Evolutionary conservation across 2,329 filamentous ascomycete species (phyloP).

Genomic region (Hortaea sp.): DNA sequence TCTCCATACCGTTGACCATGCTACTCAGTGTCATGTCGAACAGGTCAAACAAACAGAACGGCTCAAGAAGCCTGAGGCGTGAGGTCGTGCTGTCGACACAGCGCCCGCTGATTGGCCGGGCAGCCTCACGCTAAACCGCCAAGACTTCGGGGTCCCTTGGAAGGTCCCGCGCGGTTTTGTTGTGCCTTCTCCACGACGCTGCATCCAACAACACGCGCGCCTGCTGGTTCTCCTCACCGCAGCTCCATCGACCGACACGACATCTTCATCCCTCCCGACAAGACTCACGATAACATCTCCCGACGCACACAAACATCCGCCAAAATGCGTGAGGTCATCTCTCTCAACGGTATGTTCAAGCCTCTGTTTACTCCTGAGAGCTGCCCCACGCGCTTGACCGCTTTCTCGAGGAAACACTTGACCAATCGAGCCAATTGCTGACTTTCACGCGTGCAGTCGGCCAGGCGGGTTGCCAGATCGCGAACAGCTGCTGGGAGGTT

Average conservation of each 20-base stretch:
- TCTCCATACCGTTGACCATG: too few species aligned
- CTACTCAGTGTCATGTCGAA: too few species aligned
- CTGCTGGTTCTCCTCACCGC: conserved; percentile 1
- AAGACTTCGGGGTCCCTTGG: background rate
- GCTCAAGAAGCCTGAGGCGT: background rate
- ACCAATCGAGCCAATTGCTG: conserved; percentile 30
- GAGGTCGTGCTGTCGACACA: background rate
- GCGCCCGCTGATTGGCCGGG: background rate
- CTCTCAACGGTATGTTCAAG: conserved; percentile 73
- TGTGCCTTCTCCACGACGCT: background rate
- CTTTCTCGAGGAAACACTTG: conserved; percentile 16
- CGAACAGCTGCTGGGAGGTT: conserved; percentile 99
- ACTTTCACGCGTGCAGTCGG: conserved; percentile 65
- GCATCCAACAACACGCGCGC: conserved; percentile 1
- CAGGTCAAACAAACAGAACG: too few species aligned
- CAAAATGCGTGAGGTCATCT: conserved; percentile 99
- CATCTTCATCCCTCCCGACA: background rate
- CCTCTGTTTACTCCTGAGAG: conserved; percentile 9
- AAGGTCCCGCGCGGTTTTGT: too few species aligned
- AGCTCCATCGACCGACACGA: background rate
- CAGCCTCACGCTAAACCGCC: background rate
- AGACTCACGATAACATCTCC: background rate
- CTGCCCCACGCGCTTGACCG: conserved; percentile 31
- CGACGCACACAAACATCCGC: conserved; percentile 8
- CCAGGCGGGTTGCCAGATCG: conserved; percentile 99